Base-by-base conservation (phyloP, 768 basidiomycete species). In the Pulveroboletus sp. region DNA sequence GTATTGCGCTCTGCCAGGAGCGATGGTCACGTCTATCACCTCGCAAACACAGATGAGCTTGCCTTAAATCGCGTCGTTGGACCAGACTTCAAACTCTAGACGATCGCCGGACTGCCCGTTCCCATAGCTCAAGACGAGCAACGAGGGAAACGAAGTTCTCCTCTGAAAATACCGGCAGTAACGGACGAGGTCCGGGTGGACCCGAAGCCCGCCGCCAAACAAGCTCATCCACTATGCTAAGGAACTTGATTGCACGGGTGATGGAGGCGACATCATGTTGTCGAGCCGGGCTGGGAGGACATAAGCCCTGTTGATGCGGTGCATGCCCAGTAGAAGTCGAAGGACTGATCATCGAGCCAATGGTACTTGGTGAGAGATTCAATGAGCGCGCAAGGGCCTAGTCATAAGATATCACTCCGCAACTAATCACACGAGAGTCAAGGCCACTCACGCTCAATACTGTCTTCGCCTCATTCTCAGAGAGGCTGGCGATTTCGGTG, bases 111-210 rank as follows among this genome's bases (percentile, higher is more conserved):
- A 69, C 53, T 13, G 51, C 46, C 14, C 53, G 56, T 36, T 68
- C 67, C 66, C 66, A 69, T 11, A 69, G 46, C 21, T 53, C 54
- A 32, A 67, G 57, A 17, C 67, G 63, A 18, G 61, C 39, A 13
- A 51, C 13, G n/a, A 69, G 55, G 3, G 63, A 50, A 27, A 51
- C 42, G 2, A 33, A 24, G 14, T 69, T 69, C 14, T 57, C 68
- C 37, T 56, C 64, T 1, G 65, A 67, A 47, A 50, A 67, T 1
- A 57, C 33, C 0, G 57, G 57, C 1, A 51, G 42, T 5, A 58
- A 38, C 21, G 50, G 46, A 27, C 52, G 49, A 10, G 52, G 49
- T 4, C 46, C 55, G 5, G 54, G 52, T 2, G 51, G 30, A 2
- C 32, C 39, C 21, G 57, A 50, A 24, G 52, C 42, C 8, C 66